Base-by-base conservation (phyloP, 139 green algal genomes). In the Microglena sp. region DNA sequence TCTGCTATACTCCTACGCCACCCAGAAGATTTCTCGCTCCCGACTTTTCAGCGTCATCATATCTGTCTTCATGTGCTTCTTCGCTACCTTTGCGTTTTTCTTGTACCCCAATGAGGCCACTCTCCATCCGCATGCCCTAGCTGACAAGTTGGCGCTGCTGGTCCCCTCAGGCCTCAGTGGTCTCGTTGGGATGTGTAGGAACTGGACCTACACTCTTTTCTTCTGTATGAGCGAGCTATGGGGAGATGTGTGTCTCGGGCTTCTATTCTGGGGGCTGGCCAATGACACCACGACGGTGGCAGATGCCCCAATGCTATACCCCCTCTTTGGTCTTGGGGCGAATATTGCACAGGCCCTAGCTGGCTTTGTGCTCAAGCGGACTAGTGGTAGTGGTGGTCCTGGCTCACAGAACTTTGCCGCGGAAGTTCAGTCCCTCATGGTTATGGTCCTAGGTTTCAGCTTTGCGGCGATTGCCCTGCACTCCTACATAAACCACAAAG, bases 141-240 rank as follows among this genome's bases (percentile, higher is more conserved):
- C 75, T 46, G 30, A 63, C 4, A 5, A 44, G 5, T 33, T 72
- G 57, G 5, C 27, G 27, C n/a, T 2, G 26, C 34, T 66, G 40
- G 44, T 50, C 6, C 33, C 33, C 28, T 26, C 5, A 4, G 58
- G 33, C 5, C 5, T 62, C 28, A 11, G 28, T 22, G 55, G 55
- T 5, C n/a, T 62, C 6, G 30, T 62, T 15, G 58, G 58, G 22
- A 50, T 65, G 32, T 28, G 26, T 24, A 6, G 83, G 46, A 95
- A 96, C 77, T 98, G 92, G 92, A 90, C 89, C 54, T 98, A 94
- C 79, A 96, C 91, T 2, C 60, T 91, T 3, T 97, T 98, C 71
- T 98, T 96, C 73, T 91, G 85, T 76, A 72, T 85, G 50, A 40
- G 27, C 33, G 93, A 86, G 76, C 92, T 69, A 5, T 96, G 88